These are phyloP conservation scores for Dianthus caryophyllus DNA, from an alignment of 148 eudicot genomes.

Conservation along the genomic window DNA sequence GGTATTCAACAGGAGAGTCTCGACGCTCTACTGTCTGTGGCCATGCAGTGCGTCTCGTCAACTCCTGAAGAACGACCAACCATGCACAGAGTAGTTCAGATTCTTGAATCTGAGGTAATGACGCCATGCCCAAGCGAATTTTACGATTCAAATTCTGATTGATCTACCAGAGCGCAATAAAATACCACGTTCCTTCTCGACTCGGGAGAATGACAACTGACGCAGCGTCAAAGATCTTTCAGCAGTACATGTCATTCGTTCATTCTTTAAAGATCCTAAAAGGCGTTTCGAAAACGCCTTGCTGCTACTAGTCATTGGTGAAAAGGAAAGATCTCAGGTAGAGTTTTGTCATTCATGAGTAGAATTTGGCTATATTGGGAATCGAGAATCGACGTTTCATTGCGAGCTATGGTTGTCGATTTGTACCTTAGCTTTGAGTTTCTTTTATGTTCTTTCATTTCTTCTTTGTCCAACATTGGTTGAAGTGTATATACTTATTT, in stretches of 20 bases:
- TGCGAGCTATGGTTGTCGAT: slow-evolving; percentile 22
- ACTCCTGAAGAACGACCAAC: slow-evolving; percentile 94
- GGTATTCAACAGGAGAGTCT: slow-evolving; percentile 77
- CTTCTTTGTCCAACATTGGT: slow-evolving; percentile 21
- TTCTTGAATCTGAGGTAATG: slow-evolving; percentile 94
- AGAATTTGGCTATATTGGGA: slow-evolving; percentile 24
- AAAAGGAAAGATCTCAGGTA: slow-evolving; percentile 23
- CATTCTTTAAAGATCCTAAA: slow-evolving; percentile 25
- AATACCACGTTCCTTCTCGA: slow-evolving; percentile 11
- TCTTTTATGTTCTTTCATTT: not conserved
- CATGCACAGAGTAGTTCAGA: slow-evolving; percentile 90
- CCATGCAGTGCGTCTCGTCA: slow-evolving; percentile 84
- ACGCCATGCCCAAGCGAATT: slow-evolving; percentile 98
- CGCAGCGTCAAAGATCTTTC: slow-evolving; percentile 13
- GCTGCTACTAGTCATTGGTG: slow-evolving; percentile 9
- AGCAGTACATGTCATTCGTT: slow-evolving; percentile 19
- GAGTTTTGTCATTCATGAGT: slow-evolving; percentile 27
- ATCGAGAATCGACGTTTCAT: slow-evolving; percentile 17
- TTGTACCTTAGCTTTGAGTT: slow-evolving; percentile 22
- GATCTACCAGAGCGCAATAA: slow-evolving; percentile 20
- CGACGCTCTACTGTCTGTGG: slow-evolving; percentile 70
- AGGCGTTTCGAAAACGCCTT: slow-evolving; percentile 19
- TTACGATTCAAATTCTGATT: slow-evolving; percentile 82
- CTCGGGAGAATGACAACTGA: slow-evolving; percentile 11
- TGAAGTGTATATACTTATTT: slow-evolving; percentile 44